These are phyloP conservation scores for Eragrostis tef DNA, from an alignment of 202 grass and related monocot genomes.

Conservation along the genomic window DNA sequence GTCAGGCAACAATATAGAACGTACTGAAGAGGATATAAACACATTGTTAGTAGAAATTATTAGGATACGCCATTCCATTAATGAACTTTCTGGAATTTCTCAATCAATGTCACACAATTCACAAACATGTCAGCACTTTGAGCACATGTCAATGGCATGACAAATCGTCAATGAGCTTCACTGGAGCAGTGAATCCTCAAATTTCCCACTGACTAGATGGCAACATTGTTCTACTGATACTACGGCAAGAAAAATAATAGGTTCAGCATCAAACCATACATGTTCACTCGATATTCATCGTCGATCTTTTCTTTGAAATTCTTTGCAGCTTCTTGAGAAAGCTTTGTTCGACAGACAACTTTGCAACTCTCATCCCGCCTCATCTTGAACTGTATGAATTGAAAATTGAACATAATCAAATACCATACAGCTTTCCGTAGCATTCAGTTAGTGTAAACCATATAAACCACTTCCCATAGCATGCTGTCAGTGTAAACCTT, in stretches of 20 bases:
- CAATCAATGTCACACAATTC: neutral
- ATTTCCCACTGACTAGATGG: neutral
- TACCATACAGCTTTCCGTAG: neutral
- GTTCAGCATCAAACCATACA: constrained; percentile 62
- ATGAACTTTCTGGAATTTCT: neutral
- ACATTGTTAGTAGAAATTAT: neutral
- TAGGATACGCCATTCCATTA: neutral
- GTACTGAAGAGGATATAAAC: constrained; percentile 21
- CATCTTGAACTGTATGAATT: constrained; percentile 86
- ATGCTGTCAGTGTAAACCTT: neutral
- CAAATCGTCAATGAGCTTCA: neutral
- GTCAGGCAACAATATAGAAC: constrained; percentile 25
- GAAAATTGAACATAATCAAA: constrained; percentile 26
- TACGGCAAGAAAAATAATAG: neutral
- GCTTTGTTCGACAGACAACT: constrained; percentile 68
- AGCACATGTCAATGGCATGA: neutral
- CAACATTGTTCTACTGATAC: constrained; percentile 7
- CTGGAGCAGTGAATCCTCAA: neutral
- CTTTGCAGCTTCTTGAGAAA: constrained; percentile 81
- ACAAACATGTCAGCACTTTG: neutral
- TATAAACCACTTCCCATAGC: neutral
- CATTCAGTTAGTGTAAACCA: neutral
- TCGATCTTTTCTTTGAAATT: constrained; percentile 99
- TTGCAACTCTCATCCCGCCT: constrained; percentile 88
- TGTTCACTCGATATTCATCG: constrained; percentile 97